Base-by-base conservation (phyloP, 2,329 filamentous ascomycete genomes). In the Aspergillus spinulosporus region DNA sequence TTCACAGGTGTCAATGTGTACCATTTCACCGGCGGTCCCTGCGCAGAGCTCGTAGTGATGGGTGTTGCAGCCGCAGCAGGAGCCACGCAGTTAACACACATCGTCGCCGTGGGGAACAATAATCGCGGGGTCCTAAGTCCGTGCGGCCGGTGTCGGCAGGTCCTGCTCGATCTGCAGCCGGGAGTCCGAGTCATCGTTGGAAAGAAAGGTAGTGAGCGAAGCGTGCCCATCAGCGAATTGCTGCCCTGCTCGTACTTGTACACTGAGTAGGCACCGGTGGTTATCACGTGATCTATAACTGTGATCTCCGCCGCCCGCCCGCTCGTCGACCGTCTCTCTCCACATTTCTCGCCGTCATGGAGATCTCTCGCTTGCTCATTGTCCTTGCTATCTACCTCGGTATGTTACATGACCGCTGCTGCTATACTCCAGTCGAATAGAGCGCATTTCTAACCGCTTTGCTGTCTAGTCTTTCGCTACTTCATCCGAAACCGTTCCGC, bases 121-220 rank as follows among this genome's bases (percentile, higher is more conserved):
- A 55, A 60, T 28, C 52, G 61, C 7, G 60, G 57, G 2, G 59
- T 68, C 3, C 28, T 69, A 36, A 69, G 56, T 40, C 67, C 67
- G 2, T 68, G 66, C 49, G 67, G 67, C 6, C 57, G 66, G 7
- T 69, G 67, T 55, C 64, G 67, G 31, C 67, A 70, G 47, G 63
- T 68, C 7, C 44, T 69, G 28, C 37, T 55, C 3, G 67, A 70
- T 58, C 57, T 68, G 40, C 63, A 65, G 36, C 67, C 67, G 6
- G 59, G 43, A 1, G 64, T 70, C 44, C 59, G 60, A n/a, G 65
- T 60, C 7, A 59, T 69, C 26, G 61, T 68, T 34, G 21, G 32
- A 5, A 26, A 50, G 31, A 57, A 52, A n/a, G 46, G 49, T 7
- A 53, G 44, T 7, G 43, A 49, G 2, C 14, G 21, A 14, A 28